Conservation (phyloP, 2,329 filamentous ascomycete species). For the Phoma sp. region DNA sequence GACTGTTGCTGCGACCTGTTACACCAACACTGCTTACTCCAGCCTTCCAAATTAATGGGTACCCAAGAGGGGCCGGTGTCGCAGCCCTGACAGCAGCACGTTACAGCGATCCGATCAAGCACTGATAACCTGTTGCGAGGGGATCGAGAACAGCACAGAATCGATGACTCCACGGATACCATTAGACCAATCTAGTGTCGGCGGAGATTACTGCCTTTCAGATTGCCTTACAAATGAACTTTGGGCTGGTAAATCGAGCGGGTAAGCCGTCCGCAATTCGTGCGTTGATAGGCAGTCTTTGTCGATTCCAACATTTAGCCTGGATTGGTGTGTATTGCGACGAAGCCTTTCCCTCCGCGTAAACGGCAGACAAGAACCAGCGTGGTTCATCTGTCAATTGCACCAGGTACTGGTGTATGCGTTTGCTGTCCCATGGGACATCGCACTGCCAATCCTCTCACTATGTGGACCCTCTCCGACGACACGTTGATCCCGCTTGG, state of each 20-base stretch:
- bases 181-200: not conserved
- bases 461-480: not conserved
- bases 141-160: conserved; percentile 5
- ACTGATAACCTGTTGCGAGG: conserved; percentile 20
- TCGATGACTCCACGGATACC: conserved; percentile 10
- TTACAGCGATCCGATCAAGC: conserved; percentile 39
- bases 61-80: conserved; percentile 30
- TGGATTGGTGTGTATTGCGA: not conserved
- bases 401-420: not conserved
- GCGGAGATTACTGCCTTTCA: not conserved
- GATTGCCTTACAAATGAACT: not conserved
- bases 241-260: not conserved
- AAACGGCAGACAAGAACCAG: not conserved
- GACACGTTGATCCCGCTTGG: not conserved
- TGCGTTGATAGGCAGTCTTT: not conserved
- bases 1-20: conserved; percentile 33
- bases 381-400: not conserved
- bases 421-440: not conserved
- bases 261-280: not conserved
- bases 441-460: not conserved
- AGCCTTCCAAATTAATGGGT: conserved; percentile 34
- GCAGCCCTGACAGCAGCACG: conserved; percentile 29
- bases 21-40: conserved; percentile 37
- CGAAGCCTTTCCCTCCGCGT: not conserved
- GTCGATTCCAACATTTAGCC: not conserved